A percentile compares a stretch with the other conserved stretches of the same genome.
Conservation (phyloP, 2,329 filamentous ascomycete species). For the Xylariaceae sp. region DNA sequence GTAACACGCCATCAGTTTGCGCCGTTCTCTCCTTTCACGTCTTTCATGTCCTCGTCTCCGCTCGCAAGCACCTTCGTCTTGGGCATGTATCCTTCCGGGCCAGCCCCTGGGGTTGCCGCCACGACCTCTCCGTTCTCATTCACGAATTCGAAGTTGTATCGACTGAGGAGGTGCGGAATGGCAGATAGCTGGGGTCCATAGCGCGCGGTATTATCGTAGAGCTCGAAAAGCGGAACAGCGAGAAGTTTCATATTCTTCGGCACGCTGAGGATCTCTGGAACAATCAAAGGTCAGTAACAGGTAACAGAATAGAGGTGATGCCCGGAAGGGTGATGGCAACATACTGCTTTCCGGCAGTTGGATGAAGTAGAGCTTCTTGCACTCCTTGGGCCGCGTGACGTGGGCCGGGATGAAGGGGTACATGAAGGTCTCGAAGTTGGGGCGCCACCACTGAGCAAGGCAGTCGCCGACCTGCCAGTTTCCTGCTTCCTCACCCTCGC, state of each 20-base stretch:
- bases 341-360: slow-evolving; percentile 86
- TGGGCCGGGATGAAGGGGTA: slow-evolving; percentile 97
- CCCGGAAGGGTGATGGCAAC: slow-evolving; percentile 35
- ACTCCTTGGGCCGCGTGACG: slow-evolving; percentile 94
- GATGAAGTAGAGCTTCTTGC: slow-evolving; percentile 98
- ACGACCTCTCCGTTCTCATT: slow-evolving; percentile 88
- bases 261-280: slow-evolving; percentile 82
- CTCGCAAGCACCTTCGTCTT: slow-evolving; percentile 63
- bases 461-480: slow-evolving; percentile 96
- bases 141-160: slow-evolving; percentile 97
- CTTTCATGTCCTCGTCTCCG: slow-evolving; percentile 57
- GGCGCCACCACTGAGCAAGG: slow-evolving; percentile 96
- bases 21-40: slow-evolving; percentile 29
- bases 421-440: slow-evolving; percentile 99
- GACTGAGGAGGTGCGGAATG: slow-evolving; percentile 88
- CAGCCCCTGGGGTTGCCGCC: slow-evolving; percentile 73
- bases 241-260: slow-evolving; percentile 99
- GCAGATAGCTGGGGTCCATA: slow-evolving; percentile 96
- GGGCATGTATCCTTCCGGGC: slow-evolving; percentile 56
- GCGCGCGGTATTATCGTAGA: slow-evolving; percentile 93
- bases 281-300: not conserved
- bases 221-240: slow-evolving; percentile 91
- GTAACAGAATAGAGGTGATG: not conserved
- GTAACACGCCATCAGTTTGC: slow-evolving; percentile 12
- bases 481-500: slow-evolving; percentile 75